Percentiles rank a stretch among this genome's conserved stretches.
Evolutionary conservation across 23 red algal genomes (phyloP).

Genomic region (Gracilaria gracilis): DNA sequence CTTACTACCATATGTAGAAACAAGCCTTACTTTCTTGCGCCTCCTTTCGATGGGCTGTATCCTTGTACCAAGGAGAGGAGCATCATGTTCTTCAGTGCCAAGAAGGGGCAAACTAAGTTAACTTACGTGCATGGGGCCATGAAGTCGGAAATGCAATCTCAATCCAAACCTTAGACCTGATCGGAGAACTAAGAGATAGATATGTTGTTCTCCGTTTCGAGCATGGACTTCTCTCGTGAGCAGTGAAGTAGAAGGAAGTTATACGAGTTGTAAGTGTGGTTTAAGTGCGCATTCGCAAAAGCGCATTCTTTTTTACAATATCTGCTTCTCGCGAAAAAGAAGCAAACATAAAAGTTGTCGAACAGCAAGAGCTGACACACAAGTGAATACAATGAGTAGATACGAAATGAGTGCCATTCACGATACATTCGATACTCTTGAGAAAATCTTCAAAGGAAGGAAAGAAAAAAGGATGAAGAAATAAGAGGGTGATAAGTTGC

Average conservation of each 20-base stretch:
- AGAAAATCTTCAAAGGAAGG: not conserved
- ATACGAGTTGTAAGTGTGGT: not conserved
- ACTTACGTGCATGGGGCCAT: no score
- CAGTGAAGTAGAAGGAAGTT: not conserved
- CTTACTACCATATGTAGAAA: no score
- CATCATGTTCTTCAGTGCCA: no score
- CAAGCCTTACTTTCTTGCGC: no score
- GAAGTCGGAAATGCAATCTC: no score
- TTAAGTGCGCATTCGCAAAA: constrained; percentile 25
- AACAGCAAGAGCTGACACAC: not conserved
- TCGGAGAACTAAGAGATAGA: not conserved
- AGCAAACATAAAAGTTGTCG: constrained; percentile 32
- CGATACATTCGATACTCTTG: constrained; percentile 7
- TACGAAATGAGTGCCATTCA: constrained; percentile 24
- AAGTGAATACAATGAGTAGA: not conserved
- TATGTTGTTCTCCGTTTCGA: not conserved
- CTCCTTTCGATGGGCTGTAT: no score
- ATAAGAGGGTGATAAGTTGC: not conserved
- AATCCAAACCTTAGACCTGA: no score
- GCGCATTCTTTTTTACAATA: constrained; percentile 35
- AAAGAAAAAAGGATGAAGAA: constrained; percentile 5
- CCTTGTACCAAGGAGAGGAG: no score
- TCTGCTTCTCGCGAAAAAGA: constrained; percentile 35
- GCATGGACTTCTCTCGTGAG: not conserved
- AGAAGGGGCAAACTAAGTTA: no score